Evolutionary conservation across 2,329 filamentous ascomycete species (phyloP), one percentile per base, ranked within the genome.

Genomic region (Exutisphaerella laricina): DNA sequence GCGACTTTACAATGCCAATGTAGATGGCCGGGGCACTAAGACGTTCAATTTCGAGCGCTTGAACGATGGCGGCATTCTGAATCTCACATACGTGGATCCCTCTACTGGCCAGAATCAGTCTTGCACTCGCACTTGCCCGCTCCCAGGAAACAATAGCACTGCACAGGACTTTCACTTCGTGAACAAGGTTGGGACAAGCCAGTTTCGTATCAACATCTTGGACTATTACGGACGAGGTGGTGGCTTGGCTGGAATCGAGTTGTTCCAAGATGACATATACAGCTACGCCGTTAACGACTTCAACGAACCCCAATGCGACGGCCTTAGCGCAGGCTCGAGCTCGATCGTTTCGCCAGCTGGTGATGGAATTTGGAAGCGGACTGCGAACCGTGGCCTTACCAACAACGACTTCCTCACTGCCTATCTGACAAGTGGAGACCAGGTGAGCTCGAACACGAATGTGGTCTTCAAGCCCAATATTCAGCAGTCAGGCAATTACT

Each of bases 141-240:
- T 98, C 35, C 88, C 85, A 49, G 55, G 70, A 47, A 73, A 80
- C 58, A 79, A 87, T 57, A 67, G 73, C 13, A 77, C 73, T 4
- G 94, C 79, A 55, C 89, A 96, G 64, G 92, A 98, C 58, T 98
- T 97, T 61, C 77, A 80, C 53, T 95, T 98, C 56, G 85, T 95
- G 54, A 94, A 92, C 60, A 66, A 68, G 5, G 81, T 98, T 49
- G 88, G 87, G 40, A 96, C 97, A 88, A 82, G 84, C 59, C 77
- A 74, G 23, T 92, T 98, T 65, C 79, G 82, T 48, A 76, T 98
- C 41, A 85, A 94, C 58, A 82, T 98, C 46, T 85, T 83, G 2
- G 85, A 79, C 12, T 97, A 84, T 78, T 96, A 94, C 64, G 92
- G 92, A 25, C 68, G 68, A 41, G 92, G 90, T 41, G 94, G 80